These are phyloP conservation scores for Globisporangium paroecandrum DNA, from an alignment of 352 stramenopile genomes.

Conservation along the genomic window DNA sequence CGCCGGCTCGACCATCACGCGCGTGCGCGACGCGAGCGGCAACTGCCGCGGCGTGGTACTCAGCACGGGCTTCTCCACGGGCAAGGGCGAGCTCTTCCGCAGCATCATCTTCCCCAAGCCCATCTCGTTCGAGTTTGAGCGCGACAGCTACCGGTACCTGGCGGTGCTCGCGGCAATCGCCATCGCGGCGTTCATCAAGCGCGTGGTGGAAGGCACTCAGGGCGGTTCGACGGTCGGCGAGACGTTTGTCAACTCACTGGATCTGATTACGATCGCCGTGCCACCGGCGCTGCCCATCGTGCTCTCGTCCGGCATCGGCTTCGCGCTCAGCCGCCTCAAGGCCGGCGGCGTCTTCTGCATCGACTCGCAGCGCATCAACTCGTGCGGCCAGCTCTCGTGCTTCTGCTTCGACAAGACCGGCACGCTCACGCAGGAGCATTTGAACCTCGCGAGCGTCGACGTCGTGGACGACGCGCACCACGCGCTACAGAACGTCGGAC, in stretches of 20 bases:
- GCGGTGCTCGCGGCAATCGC: constrained; percentile 25
- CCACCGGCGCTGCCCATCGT: constrained; percentile 52
- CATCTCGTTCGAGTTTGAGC: constrained; percentile 61
- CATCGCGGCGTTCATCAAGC: constrained; percentile 27
- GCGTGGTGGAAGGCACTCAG: constrained; percentile 28
- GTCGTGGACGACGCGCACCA: constrained; percentile 1
- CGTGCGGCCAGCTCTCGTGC: constrained; percentile 60
- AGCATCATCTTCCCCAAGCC: constrained; percentile 54
- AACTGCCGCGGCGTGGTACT: constrained; percentile 50
- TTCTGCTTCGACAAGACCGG: constrained; percentile 85
- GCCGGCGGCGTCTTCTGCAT: constrained; percentile 53
- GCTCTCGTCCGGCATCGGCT: constrained; percentile 47
- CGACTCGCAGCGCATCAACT: constrained; percentile 61
- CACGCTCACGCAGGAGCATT: constrained; percentile 65
- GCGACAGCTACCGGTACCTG: constrained; percentile 62
- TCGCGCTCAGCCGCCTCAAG: constrained; percentile 45
- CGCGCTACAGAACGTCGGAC: constrained; percentile 8
- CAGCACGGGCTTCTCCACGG: constrained; percentile 59
- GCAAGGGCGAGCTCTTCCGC: constrained; percentile 65
- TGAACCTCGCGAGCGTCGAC: constrained; percentile 38
- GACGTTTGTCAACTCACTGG: constrained; percentile 30
- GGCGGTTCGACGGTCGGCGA: constrained; percentile 19
- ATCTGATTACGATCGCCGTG: constrained; percentile 55
- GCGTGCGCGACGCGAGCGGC: constrained; percentile 9
- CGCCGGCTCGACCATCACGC: constrained; percentile 39